Evolutionary conservation across 805 yeast species (phyloP).

Genomic region (Priceomyces melissophilus): DNA sequence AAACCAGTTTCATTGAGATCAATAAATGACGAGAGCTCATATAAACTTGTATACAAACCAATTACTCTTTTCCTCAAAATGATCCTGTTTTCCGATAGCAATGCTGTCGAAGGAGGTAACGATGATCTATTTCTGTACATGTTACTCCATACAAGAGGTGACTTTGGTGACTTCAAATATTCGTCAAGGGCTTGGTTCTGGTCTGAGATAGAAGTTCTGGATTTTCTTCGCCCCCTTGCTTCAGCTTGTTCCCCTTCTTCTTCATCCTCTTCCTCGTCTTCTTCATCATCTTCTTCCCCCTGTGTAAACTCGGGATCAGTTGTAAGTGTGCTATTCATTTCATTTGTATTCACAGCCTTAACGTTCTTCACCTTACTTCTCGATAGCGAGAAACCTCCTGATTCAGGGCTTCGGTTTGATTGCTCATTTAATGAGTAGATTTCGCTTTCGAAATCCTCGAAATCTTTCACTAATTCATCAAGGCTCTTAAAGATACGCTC

Average conservation of each 20-base stretch:
- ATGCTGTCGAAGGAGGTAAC: constrained; percentile 31
- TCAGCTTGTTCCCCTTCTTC: constrained; percentile 4
- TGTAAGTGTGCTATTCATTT: constrained; percentile 5
- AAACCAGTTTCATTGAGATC: constrained; percentile 53
- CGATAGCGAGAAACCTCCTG: neutral
- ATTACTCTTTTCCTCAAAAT: constrained; percentile 45
- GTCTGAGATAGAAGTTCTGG: constrained; percentile 3
- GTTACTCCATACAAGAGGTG: constrained; percentile 30
- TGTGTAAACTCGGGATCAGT: constrained; percentile 35
- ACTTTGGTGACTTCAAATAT: constrained; percentile 34
- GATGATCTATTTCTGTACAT: constrained; percentile 17
- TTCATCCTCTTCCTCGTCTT: constrained; percentile 26
- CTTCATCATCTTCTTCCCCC: constrained; percentile 26
- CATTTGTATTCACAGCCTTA: neutral
- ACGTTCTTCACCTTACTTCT: neutral
- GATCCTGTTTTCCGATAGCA: constrained; percentile 49
- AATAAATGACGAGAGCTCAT: constrained; percentile 48
- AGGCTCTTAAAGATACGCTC: constrained; percentile 49
- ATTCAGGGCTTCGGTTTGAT: neutral
- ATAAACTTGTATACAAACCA: constrained; percentile 41
- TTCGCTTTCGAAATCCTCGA: constrained; percentile 55
- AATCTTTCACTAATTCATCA: constrained; percentile 57
- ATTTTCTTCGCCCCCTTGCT: constrained; percentile 4
- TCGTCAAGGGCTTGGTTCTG: constrained; percentile 28
- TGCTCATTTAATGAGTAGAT: constrained; percentile 12